Evolutionary conservation across 2,329 filamentous ascomycete genomes (phyloP), one percentile per base, ranked within the genome.

Genomic region (Didymella pinodella): DNA sequence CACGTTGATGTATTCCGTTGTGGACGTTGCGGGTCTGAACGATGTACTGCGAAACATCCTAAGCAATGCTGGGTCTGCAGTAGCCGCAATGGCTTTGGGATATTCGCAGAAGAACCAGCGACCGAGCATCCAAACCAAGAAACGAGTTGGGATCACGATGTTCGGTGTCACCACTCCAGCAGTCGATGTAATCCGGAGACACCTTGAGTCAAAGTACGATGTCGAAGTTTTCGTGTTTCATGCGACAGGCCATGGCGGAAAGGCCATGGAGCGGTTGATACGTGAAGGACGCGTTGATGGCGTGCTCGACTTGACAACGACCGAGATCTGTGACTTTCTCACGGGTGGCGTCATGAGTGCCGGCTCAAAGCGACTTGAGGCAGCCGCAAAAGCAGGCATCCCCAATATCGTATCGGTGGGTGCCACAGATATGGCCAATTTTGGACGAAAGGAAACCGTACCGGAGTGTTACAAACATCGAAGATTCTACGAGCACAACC

Each of bases 131-230:
- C 26, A 34, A 7, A 36, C 40, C 4, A 48, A 43, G 28, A 43
- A 54, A 14, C 78, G 83, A 0, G 79, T 91, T 7, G 89, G 83
- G 0, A 83, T 91, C 25, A 90, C 88, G 2, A 91, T 91, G 89
- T 91, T 91, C 68, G 89, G 89, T 2, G 88, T 91, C 7, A 92
- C 89, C 0, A 91, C 88, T 0, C 87, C 88, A 0, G 85, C 84
- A 11, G 88, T 88, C 0, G 84, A 88, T 46, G 75, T 72, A 1
- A 83, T 88, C 1, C 81, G 86, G 0, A 65, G 73, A 1, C 74
- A 83, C 45, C 78, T 90, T 0, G 60, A 72, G 1, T 62, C 61
- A 2, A 68, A 62, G 8, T 70, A 72, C 46, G 51, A 67, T 12
- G 80, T 85, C 48, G 88, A 90, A 64, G 81, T 84, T 2, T 88